A percentile compares a stretch with the other conserved stretches of the same genome.
These are phyloP conservation scores for Amaranthus hypochondriacus DNA, from an alignment of 148 eudicot genomes.

Conservation along the genomic window DNA sequence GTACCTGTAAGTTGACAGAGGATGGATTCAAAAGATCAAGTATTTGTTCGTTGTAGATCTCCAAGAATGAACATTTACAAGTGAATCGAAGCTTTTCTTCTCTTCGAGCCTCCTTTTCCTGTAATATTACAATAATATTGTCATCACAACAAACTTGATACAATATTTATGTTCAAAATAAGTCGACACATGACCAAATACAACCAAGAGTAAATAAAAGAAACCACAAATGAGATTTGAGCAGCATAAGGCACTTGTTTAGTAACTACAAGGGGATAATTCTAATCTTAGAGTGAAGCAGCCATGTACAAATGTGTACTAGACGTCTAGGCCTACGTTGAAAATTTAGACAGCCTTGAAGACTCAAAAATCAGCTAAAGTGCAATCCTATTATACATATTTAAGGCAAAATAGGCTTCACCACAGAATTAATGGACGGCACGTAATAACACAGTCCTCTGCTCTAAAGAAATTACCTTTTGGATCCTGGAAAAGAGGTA, in stretches of 20 bases:
- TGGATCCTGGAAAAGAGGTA: constrained; percentile 88
- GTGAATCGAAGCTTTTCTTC: constrained; percentile 82
- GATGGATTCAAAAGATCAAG: constrained; percentile 89
- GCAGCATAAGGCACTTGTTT: neutral
- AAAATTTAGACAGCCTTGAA: neutral
- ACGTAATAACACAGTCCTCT: neutral
- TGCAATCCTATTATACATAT: neutral
- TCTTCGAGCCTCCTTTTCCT: constrained; percentile 95
- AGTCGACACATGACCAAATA: neutral
- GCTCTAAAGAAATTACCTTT: constrained; percentile 45
- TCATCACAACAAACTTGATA: neutral
- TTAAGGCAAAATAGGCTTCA: neutral
- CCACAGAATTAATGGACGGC: neutral
- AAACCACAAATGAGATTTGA: neutral
- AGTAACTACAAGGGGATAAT: neutral
- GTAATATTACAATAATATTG: constrained; percentile 17
- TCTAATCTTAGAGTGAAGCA: neutral
- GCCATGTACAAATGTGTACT: neutral
- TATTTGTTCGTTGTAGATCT: constrained; percentile 95
- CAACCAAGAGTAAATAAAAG: neutral
- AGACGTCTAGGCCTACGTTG: neutral
- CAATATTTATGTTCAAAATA: too few relatives aligned
- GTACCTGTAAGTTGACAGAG: constrained; percentile 81
- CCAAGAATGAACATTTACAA: constrained; percentile 94
- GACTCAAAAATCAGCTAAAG: neutral